Percentiles rank a stretch among this genome's conserved stretches.
phyloP scores from a whole-genome alignment of 257 asterid species.

The Nicotiana benthamiana region DNA sequence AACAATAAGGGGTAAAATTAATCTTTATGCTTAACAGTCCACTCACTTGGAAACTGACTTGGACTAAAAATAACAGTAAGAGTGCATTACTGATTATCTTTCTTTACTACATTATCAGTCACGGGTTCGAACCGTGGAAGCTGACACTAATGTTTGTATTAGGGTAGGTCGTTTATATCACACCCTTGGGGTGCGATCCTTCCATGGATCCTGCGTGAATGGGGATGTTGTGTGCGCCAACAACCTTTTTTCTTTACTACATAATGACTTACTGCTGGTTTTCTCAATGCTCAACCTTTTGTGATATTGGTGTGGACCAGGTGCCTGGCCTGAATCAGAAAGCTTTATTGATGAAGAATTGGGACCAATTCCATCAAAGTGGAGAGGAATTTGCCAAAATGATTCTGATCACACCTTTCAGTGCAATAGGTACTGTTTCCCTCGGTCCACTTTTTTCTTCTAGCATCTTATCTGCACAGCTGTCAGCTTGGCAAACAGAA shows the following conservation, averaged over 20 bases:
- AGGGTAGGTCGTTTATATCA: no score
- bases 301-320: slow-evolving; percentile 24
- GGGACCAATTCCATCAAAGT: slow-evolving; percentile 76
- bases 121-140: no score
- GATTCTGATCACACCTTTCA: slow-evolving; percentile 48
- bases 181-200: no score
- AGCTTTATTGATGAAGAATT: slow-evolving; percentile 63
- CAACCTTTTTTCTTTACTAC: background rate
- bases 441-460: background rate
- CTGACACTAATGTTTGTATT: no score
- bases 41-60: background rate
- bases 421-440: slow-evolving; percentile 60
- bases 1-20: no score
- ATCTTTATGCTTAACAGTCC: background rate
- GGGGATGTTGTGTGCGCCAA: no score
- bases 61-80: background rate
- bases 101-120: background rate
- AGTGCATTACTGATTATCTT: background rate
- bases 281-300: background rate
- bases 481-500: background rate
- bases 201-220: no score
- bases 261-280: background rate
- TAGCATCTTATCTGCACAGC: background rate
- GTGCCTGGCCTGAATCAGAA: slow-evolving; percentile 86
- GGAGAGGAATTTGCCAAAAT: slow-evolving; percentile 84